Evolutionary conservation across 2,329 filamentous ascomycete genomes (phyloP).

Genomic region (Aspergillus fischeri): DNA sequence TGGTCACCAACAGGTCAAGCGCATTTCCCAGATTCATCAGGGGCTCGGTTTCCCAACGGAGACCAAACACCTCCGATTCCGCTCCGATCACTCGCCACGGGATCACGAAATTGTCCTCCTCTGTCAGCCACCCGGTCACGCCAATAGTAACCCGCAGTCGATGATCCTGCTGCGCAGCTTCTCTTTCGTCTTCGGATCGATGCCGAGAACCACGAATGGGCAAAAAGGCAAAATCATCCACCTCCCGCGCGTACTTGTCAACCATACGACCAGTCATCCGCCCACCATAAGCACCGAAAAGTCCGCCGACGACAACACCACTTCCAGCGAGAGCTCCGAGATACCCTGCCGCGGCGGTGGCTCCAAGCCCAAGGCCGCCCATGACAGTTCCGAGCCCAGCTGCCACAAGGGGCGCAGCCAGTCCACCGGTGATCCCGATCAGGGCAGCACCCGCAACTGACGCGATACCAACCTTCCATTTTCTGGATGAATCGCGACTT

Average conservation of each 20-base stretch:
- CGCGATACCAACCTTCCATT: conserved; percentile 81
- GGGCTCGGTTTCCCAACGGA: conserved; percentile 78
- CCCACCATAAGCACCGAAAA: conserved; percentile 89
- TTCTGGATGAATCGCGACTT: conserved; percentile 60
- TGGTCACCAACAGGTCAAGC: conserved; percentile 72
- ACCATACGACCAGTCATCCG: conserved; percentile 81
- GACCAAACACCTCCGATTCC: conserved; percentile 72
- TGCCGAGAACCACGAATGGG: conserved; percentile 59
- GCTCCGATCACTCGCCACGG: conserved; percentile 75
- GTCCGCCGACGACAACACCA: conserved; percentile 70
- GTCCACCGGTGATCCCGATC: conserved; percentile 75
- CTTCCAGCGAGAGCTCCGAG: conserved; percentile 77
- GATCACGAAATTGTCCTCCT: conserved; percentile 65
- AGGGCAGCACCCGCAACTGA: conserved; percentile 83
- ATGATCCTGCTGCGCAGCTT: conserved; percentile 51
- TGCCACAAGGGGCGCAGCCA: conserved; percentile 71
- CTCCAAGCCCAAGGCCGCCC: conserved; percentile 70
- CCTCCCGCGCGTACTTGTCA: conserved; percentile 79
- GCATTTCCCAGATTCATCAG: conserved; percentile 73
- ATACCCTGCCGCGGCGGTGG: conserved; percentile 70
- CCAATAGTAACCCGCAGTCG: conserved; percentile 78
- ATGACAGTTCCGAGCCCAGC: conserved; percentile 77
- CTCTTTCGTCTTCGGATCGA: conserved; percentile 40
- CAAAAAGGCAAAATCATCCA: conserved; percentile 84
- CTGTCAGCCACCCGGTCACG: conserved; percentile 74